Base-by-base conservation (phyloP, 208 protist genomes). In the Vickermania spadyakhi region DNA sequence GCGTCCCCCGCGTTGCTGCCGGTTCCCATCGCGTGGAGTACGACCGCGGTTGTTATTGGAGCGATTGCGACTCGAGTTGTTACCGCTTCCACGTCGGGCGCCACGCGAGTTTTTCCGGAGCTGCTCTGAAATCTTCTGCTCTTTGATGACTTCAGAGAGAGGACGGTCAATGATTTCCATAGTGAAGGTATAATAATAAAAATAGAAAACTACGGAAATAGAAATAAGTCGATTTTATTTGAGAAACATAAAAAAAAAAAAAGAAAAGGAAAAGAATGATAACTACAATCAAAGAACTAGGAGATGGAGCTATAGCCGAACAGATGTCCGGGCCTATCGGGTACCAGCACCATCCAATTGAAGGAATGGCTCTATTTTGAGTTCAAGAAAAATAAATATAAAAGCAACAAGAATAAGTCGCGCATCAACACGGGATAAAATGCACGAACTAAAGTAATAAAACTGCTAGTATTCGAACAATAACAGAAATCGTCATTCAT, bases 151-250 rank as follows among this genome's bases (percentile, higher is more conserved):
- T 58, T 94, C 78, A 36, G 72, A 75, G 18, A 94, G 84, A 22
- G 88, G 76, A 50, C 75, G 70, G 70, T 94, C 84, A 13, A 79
- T 64, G 56, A 92, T 88, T 64, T 94, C 84, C 88, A 94, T 92
- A 31, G 23, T 78, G 71, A 31, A n/a, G n/a, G n/a, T n/a, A n/a
- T 18, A 21, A 49, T 11, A 49, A 18, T 18, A 49, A 21, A 11
- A 49, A 49, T 11, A 49, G 22, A 66, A 66, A 26, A 66, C 14
- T 49, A n/a, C 41, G 41, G 11, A 18, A 49, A 49, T 21, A 49
- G 13, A 49, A 21, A 49, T 21, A 49, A 21, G 41, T 21, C 41
- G 13, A 49, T 21, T 11, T 21, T 49, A 18, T 18, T 21, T 49
- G 41, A 49, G 41, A 49, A 21, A 49, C 18, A 49, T 49, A 18